Base-by-base conservation (phyloP, 257 asterid species). In the Fraxinus anomala region DNA sequence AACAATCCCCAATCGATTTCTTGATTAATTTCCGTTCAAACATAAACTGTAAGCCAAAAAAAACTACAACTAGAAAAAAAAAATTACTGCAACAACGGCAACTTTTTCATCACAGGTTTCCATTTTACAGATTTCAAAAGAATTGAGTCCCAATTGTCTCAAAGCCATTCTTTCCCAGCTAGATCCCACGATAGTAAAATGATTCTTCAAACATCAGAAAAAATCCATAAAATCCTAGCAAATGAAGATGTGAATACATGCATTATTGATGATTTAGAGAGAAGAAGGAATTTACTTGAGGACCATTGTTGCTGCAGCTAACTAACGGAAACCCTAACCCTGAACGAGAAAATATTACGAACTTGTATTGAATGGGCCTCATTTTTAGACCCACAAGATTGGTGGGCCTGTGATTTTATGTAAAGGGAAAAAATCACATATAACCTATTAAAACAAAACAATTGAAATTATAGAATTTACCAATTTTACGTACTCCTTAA, bases 271-370 rank as follows among this genome's bases (percentile, higher is more conserved):
- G 19, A 5, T 72, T n/a, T 23, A 34, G 0, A 68, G 30, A 65
- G 73, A 59, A 34, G 0, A 59, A 68, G 63, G 37, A 39, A 59
- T 69, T 71, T 85, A 87, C 91, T 87, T 87, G 83, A 87, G 86
- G 79, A 87, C 91, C 89, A 87, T 87, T 44, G 81, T 65, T 77
- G 71, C 37, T 56, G 28, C 67, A 56, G 67, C 67, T 56, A 11
- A 21, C 66, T 6, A 8, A 56, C n/a, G 26, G 8, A 47, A 54
- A 19, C 65, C 65, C 11, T n/a, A 54, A 54, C 67, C 28, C 67
- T 21, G 8, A 19, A 5, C 23, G 67, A 5, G 13, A 4, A 4
- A 56, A 56, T 19, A 3, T 4, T 51, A 51, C 19, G 5, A 17
- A 8, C 13, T 59, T 8, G 5, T 6, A 26, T 59, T 59, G 14